Conservation (phyloP, 345 rosid species). For the Nasturtium officinale region DNA sequence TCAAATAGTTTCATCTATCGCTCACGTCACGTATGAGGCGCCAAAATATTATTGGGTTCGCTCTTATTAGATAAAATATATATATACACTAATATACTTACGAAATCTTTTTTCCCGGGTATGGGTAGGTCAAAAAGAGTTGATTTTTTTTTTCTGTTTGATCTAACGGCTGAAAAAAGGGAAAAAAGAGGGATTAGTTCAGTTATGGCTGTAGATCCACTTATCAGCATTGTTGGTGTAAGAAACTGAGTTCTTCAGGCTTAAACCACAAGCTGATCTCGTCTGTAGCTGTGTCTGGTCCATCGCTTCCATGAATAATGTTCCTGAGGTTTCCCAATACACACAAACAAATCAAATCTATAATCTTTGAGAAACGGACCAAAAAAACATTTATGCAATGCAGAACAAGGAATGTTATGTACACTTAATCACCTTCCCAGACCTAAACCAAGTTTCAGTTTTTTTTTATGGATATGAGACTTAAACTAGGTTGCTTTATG, state of each 20-base stretch:
- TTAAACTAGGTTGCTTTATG: background rate
- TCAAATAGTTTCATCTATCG: too few relatives aligned
- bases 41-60: background rate
- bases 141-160: background rate
- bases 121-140: background rate
- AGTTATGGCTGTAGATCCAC: slow-evolving; percentile 75
- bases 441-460: slow-evolving; percentile 51
- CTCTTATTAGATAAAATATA: too few relatives aligned
- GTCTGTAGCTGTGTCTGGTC: slow-evolving; percentile 83
- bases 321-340: slow-evolving; percentile 48
- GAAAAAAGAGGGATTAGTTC: background rate
- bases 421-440: slow-evolving; percentile 98
- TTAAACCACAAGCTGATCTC: slow-evolving; percentile 87
- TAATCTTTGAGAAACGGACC: background rate
- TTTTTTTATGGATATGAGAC: background rate
- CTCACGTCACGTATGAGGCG: background rate
- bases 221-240: slow-evolving; percentile 73
- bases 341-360: background rate
- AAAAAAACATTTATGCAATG: background rate
- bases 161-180: slow-evolving; percentile 1
- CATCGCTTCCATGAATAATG: slow-evolving; percentile 89
- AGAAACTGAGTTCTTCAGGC: slow-evolving; percentile 73
- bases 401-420: background rate
- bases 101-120: too few relatives aligned
- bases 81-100: too few relatives aligned